Evolutionary conservation across 352 stramenopile genomes (phyloP).

Genomic region (Pythium diclinum): DNA sequence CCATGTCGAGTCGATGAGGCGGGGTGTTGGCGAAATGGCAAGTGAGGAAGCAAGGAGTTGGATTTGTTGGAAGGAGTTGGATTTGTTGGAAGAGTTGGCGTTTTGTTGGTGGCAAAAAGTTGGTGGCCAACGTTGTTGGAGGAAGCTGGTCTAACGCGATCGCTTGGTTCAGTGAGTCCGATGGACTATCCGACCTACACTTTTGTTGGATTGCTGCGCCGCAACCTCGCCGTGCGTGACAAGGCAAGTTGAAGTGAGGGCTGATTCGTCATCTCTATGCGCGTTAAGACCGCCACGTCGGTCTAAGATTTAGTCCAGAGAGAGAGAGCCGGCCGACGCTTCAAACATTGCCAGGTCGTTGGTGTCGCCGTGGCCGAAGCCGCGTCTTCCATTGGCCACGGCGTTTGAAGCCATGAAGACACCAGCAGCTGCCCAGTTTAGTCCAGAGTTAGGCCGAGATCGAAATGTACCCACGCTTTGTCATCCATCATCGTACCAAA

Average conservation of each 20-base stretch:
- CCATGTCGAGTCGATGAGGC: background rate
- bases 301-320: background rate
- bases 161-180: background rate
- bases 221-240: background rate
- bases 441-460: background rate
- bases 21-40: background rate
- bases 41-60: background rate
- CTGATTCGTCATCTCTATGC: background rate
- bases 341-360: background rate
- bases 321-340: background rate
- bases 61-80: background rate
- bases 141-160: background rate
- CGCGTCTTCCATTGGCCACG: conserved; percentile 1
- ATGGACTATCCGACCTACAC: background rate
- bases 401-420: background rate
- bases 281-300: background rate
- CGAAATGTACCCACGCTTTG: background rate
- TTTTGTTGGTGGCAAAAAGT: background rate
- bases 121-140: background rate
- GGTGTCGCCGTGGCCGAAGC: background rate
- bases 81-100: background rate
- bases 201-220: conserved; percentile 5
- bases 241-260: conserved; percentile 1
- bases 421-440: background rate
- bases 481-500: background rate